Conservation (phyloP, 2,329 filamentous ascomycete species). For the Trichocomaceae sp. region DNA sequence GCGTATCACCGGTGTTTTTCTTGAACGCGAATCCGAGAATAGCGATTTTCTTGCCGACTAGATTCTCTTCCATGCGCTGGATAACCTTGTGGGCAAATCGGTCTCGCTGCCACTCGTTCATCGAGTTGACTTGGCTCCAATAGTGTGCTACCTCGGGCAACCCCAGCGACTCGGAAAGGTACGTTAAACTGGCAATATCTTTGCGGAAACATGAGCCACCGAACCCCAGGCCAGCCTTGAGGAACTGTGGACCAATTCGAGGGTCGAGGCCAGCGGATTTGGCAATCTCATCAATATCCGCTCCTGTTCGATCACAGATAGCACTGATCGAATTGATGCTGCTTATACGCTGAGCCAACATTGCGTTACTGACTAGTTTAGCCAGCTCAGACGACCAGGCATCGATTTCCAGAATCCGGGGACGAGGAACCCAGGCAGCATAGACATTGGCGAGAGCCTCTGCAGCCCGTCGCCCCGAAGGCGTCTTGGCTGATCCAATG, state of each 20-base stretch:
- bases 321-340: slow-evolving; percentile 78
- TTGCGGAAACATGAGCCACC: slow-evolving; percentile 79
- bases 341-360: slow-evolving; percentile 73
- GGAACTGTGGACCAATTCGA: slow-evolving; percentile 65
- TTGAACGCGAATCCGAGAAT: slow-evolving; percentile 74
- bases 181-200: slow-evolving; percentile 66
- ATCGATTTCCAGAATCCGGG: slow-evolving; percentile 65
- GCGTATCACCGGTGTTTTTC: slow-evolving; percentile 68
- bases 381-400: slow-evolving; percentile 71
- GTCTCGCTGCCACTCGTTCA: slow-evolving; percentile 69
- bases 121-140: slow-evolving; percentile 65
- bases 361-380: slow-evolving; percentile 72
- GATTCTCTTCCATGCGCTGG: slow-evolving; percentile 60
- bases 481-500: slow-evolving; percentile 61
- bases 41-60: slow-evolving; percentile 63
- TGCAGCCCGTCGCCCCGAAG: slow-evolving; percentile 56
- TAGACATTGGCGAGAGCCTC: slow-evolving; percentile 60
- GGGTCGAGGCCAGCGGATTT: slow-evolving; percentile 61
- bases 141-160: slow-evolving; percentile 67
- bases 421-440: slow-evolving; percentile 60
- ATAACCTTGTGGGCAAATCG: slow-evolving; percentile 63
- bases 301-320: slow-evolving; percentile 69
- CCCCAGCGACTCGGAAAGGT: slow-evolving; percentile 64
- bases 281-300: slow-evolving; percentile 67
- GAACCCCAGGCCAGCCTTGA: slow-evolving; percentile 70